phyloP scores from a whole-genome alignment of 192 early-diverging fungal genomes.

The Podila epigama region DNA sequence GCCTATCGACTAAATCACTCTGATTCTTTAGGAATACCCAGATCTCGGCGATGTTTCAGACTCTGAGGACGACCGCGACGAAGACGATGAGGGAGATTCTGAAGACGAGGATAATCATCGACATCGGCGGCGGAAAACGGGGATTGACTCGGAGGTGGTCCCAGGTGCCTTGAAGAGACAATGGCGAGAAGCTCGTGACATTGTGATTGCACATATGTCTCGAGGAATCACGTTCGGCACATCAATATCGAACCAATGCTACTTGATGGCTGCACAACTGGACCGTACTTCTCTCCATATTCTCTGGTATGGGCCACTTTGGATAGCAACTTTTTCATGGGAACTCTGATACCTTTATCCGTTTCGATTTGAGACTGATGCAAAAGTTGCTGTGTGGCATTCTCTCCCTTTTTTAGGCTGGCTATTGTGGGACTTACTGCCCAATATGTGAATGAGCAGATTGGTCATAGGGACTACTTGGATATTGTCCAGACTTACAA shows the following conservation, averaged over 20 bases:
- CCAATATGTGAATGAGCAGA: slow-evolving; percentile 78
- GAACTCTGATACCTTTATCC: not conserved
- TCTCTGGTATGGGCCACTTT: slow-evolving; percentile 69
- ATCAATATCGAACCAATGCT: slow-evolving; percentile 74
- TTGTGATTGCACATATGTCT: slow-evolving; percentile 83
- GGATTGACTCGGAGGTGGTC: slow-evolving; percentile 48
- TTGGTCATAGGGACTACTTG: slow-evolving; percentile 73
- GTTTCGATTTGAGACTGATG: not conserved
- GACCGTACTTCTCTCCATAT: slow-evolving; percentile 73
- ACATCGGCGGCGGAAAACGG: slow-evolving; percentile 48
- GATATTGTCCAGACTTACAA: slow-evolving; percentile 66
- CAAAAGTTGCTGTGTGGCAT: not conserved
- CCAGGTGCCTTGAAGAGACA: slow-evolving; percentile 38
- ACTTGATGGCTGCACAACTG: slow-evolving; percentile 78
- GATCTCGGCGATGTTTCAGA: slow-evolving; percentile 41
- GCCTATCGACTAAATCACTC: slow-evolving; percentile 8
- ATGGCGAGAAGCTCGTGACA: slow-evolving; percentile 44
- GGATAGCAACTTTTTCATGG: not conserved
- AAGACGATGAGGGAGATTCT: slow-evolving; percentile 40
- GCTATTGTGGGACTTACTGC: slow-evolving; percentile 84
- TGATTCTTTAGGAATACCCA: slow-evolving; percentile 26
- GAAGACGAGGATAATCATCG: slow-evolving; percentile 47
- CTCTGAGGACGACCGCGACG: slow-evolving; percentile 34
- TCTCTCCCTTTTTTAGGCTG: slow-evolving; percentile 53
- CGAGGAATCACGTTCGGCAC: slow-evolving; percentile 71